These are phyloP conservation scores for Saccharum officinarum DNA, from an alignment of 176 grass and related monocot species.

Conservation along the genomic window DNA sequence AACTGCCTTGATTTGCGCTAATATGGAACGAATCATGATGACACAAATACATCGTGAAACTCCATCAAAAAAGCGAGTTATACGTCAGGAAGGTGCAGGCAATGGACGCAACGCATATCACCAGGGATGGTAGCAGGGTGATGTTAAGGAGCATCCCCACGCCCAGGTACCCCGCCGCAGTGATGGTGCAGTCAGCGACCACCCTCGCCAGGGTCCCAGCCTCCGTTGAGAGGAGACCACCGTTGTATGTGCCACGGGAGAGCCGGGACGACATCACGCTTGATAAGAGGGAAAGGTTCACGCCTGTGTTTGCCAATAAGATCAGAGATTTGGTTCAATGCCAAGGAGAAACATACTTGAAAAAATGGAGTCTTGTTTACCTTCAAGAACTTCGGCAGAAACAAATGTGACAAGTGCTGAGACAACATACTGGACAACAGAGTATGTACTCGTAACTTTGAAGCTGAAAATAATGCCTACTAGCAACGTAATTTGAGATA, in stretches of 20 bases:
- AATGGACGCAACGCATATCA: conserved; percentile 67
- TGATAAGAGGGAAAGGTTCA: conserved; percentile 92
- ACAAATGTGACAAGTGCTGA: conserved; percentile 88
- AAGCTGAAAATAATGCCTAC: conserved; percentile 85
- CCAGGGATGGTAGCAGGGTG: conserved; percentile 78
- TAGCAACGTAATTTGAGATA: conserved; percentile 73
- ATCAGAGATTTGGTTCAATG: not conserved
- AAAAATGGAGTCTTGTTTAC: conserved; percentile 44
- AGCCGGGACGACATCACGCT: conserved; percentile 93
- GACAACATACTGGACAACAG: conserved; percentile 62
- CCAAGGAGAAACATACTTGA: not conserved
- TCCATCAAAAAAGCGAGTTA: conserved; percentile 80
- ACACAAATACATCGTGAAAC: not conserved
- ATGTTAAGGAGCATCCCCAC: conserved; percentile 78
- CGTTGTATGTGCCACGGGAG: conserved; percentile 83
- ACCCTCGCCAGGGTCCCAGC: conserved; percentile 89
- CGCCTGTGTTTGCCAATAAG: conserved; percentile 45
- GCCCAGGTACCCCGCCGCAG: conserved; percentile 65
- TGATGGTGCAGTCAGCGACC: conserved; percentile 82
- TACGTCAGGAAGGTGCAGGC: conserved; percentile 66
- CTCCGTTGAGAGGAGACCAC: conserved; percentile 86
- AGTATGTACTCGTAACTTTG: conserved; percentile 67
- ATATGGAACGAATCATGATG: conserved; percentile 3
- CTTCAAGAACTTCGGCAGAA: conserved; percentile 96
- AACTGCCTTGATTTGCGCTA: not conserved